Evolutionary conservation across 441 rosid genomes (phyloP), one percentile per base, ranked within the genome.

Genomic region (Francoa sonchifolia): DNA sequence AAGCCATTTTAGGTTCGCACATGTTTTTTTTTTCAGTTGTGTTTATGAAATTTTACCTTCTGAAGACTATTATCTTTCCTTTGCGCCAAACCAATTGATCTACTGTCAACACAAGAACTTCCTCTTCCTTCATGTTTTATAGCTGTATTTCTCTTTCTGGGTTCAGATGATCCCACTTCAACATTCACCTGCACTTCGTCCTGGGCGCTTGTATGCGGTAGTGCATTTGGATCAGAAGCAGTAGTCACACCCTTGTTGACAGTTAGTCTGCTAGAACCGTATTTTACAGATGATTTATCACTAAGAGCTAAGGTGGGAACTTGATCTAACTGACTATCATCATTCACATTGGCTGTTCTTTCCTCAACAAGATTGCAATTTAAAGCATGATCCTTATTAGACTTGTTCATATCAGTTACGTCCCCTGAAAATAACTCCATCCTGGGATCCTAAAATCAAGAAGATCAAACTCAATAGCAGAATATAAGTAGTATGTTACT

Each of bases 241-340:
- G 63, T 44, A 58, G 53, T 58, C 29, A 44, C 67, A 42, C 49
- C 66, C 53, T 66, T 66, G 33, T 69, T 46, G 26, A 59, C 47
- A 35, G 77, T 62, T 29, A 57, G 23, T 56, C 57, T 53, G 22
- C 48, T 53, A 43, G 79, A 62, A 49, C 66, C 71, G 40, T 68
- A 56, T n/a, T 51, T 76, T 20, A 66, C 53, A 51, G 73, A 59
- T 22, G 76, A 51, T 33, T 52, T 66, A 40, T 76, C 93, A 21
- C 52, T 78, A 46, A 76, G 71, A 53, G 88, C 69, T 41, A 74
- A 73, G 42, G 83, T 80, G 52, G 81, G 83, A 73, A 62, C 93
- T 71, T 77, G 79, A 67, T 77, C 83, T 53, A 87, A 71, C 30
- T 39, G 58, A 55, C 62, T 53, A 65, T 63, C 79, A 46, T 75